These are phyloP conservation scores for Trichophyton verrucosum DNA, from an alignment of 2,329 filamentous ascomycete genomes.

Conservation along the genomic window DNA sequence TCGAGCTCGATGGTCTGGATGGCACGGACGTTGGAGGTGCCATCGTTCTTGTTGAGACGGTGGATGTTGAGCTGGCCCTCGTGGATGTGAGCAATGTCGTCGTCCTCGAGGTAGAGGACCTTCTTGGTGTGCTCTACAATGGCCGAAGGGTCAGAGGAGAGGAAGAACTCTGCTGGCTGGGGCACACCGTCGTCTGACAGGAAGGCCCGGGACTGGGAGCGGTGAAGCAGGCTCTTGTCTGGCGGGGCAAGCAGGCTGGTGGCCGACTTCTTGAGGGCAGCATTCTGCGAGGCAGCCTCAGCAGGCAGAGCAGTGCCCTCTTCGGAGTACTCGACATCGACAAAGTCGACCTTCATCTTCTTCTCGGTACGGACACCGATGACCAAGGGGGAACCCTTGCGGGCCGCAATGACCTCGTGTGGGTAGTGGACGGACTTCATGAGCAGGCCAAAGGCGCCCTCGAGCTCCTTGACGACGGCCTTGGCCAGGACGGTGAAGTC, in stretches of 20 bases:
- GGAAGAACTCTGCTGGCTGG: conserved; percentile 97
- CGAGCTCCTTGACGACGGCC: conserved; percentile 94
- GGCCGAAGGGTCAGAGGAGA: conserved; percentile 94
- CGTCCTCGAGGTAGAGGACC: conserved; percentile 98
- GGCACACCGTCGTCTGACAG: conserved; percentile 96
- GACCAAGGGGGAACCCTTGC: conserved; percentile 95
- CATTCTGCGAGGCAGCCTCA: conserved; percentile 90
- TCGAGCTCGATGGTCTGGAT: conserved; percentile 98
- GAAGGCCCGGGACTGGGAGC: conserved; percentile 96
- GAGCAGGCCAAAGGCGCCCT: conserved; percentile 92
- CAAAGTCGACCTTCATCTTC: conserved; percentile 99
- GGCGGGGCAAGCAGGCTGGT: conserved; percentile 67
- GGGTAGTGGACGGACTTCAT: conserved; percentile 98
- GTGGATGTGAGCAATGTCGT: conserved; percentile 98
- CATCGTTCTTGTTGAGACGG: conserved; percentile 91
- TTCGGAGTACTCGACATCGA: conserved; percentile 94
- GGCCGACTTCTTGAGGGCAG: conserved; percentile 82
- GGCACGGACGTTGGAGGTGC: conserved; percentile 88
- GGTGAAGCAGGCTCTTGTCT: conserved; percentile 96
- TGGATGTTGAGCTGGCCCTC: conserved; percentile 98
- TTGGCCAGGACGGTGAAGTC: conserved; percentile 95
- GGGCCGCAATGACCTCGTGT: conserved; percentile 92
- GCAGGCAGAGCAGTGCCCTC: conserved; percentile 76
- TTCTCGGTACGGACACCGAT: conserved; percentile 93
- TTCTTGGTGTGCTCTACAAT: conserved; percentile 99